Base-by-base conservation (phyloP, 345 rosid genomes). In the Aquilaria malaccensis region DNA sequence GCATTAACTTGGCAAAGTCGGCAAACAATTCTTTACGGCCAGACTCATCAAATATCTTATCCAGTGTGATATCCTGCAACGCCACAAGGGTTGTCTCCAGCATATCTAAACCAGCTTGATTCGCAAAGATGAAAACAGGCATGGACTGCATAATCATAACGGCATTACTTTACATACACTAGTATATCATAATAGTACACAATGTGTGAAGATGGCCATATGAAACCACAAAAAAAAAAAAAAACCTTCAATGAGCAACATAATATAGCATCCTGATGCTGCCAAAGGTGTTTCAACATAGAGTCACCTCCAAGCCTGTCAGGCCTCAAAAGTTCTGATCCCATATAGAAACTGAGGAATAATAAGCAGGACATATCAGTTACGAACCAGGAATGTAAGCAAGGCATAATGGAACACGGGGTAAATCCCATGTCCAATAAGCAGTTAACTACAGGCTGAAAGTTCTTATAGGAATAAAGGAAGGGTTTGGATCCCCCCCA, bases 81-180 rank as follows among this genome's bases (percentile, higher is more conserved):
- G 99, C 91, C 68, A 91, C 86, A 33, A 95, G 79, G 22, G 99
- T 95, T 13, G 99, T 95, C 82, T 95, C 99, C 51, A 91, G 81
- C 99, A 95, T 95, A 83, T 95, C 98, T 11, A 95, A 84, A 56
- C 99, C 99, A 0, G 97, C 99, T 69, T 95, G 97, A 75, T 95
- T 95, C 10, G 97, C 97, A 50, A 95, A 95, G 68, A 80, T 81
- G 78, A 95, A 89, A 61, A 91, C 90, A 0, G 98, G 97, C 46
- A 69, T 72, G 2, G 96, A 74, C 99, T 95, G 83, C 77, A 84
- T 56, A 80, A 50, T 22, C 11, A 60, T 11, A 15, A 4, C 9
- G 12, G 14, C 32, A 57, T 41, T 10, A 50, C 49, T 61, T 11
- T 3, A 51, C 13, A 13, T 57, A 30, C 31, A n/a, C 10, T 0